These are phyloP conservation scores for Osmanthus fragrans DNA, from an alignment of 257 asterid species.

Conservation along the genomic window DNA sequence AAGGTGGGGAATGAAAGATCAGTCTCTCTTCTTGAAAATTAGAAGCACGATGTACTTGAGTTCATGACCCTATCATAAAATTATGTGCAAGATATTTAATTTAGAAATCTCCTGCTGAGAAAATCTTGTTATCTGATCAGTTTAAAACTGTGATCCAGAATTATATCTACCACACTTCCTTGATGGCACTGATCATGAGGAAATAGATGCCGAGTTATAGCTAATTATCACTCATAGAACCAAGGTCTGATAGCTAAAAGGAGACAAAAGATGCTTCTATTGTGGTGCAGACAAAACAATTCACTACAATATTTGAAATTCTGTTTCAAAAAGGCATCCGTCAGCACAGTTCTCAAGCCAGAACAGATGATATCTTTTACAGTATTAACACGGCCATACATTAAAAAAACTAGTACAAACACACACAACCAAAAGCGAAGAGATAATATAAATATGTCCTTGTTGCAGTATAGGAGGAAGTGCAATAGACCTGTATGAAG, in stretches of 20 bases:
- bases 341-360: slow-evolving; percentile 6
- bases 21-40: not conserved
- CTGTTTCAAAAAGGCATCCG: not conserved
- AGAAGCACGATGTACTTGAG: not conserved
- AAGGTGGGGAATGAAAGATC: not conserved
- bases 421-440: slow-evolving; percentile 11
- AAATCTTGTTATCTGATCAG: not conserved
- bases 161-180: not conserved
- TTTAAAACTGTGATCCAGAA: not conserved
- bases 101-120: not conserved
- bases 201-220: slow-evolving; percentile 21
- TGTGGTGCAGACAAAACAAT: not conserved
- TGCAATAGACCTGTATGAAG: slow-evolving; percentile 71
- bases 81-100: not conserved
- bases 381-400: not conserved
- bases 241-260: not conserved
- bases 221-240: not conserved
- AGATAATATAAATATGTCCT: slow-evolving; percentile 20
- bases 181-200: slow-evolving; percentile 1
- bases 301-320: not conserved
- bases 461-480: slow-evolving; percentile 6
- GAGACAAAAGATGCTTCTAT: not conserved
- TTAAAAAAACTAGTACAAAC: not conserved
- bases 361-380: slow-evolving; percentile 7
- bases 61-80: not conserved